Base-by-base conservation (phyloP, 768 basidiomycete genomes). In the Lactarius quietus region DNA sequence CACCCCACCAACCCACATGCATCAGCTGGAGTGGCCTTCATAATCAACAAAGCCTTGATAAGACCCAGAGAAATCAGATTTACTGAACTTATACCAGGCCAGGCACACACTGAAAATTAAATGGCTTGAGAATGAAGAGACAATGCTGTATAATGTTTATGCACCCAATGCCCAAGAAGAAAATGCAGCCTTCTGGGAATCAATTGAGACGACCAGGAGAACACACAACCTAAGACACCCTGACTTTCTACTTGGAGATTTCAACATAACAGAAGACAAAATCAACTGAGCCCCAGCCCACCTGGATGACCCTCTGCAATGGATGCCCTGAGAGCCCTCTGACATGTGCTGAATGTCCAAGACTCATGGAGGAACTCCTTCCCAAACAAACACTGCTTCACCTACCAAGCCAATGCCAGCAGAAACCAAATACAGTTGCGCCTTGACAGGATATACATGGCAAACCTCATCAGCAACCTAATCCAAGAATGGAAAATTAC, bases 381-480 rank as follows among this genome's bases (percentile, higher is more conserved):
- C 56, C 39, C 54, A 28, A 41, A 57, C 20, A 9, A 17, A 18
- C 1, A 38, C 41, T 1, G 28, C 23, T 48, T 38, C 51, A 48
- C 38, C 3, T 41, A 36, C 28, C 26, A 14, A 3, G n/a, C 38
- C 2, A 38, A 20, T 6, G 3, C 1, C 15, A 41, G 9, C 20
- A 7, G 18, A 33, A 3, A 23, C 2, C 56, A 20, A 26, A 31
- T 57, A 1, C 26, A 15, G 7, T 65, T 59, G 1, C 33, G 59
- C 1, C n/a, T 65, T 8, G 64, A 65, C 54, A 1, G 59, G 18
- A 65, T 65, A 1, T 65, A 65, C 20, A n/a, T 10, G 14, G 10
- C 36, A 36, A 36, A 10, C 6, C 10, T 10, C 5, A 36, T 36
- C 5, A 36, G 10, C 12, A 36, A 36, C 36, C 36, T 7, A 8